Percentiles rank a stretch among this genome's conserved stretches.
These are phyloP conservation scores for Sporisorium iseilematis-ciliati DNA, from an alignment of 1,284 basidiomycete genomes.

Conservation along the genomic window DNA sequence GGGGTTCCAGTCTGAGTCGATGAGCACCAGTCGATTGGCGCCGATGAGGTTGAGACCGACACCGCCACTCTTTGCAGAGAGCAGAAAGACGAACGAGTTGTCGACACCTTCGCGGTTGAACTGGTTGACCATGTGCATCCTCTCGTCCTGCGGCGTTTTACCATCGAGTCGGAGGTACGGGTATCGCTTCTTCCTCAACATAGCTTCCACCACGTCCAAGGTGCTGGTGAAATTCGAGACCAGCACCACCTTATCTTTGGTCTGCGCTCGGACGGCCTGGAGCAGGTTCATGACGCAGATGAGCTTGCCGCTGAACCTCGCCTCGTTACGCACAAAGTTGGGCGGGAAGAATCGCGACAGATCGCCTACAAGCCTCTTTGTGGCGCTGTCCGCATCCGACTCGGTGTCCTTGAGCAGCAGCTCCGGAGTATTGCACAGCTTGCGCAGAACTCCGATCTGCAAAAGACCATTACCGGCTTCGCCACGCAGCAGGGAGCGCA, in stretches of 20 bases:
- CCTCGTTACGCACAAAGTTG: conserved; percentile 47
- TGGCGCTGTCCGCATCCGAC: conserved; percentile 30
- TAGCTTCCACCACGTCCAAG: conserved; percentile 88
- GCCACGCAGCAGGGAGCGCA: conserved; percentile 54
- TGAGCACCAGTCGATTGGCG: conserved; percentile 86
- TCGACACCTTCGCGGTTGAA: conserved; percentile 54
- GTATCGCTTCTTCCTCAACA: conserved; percentile 82
- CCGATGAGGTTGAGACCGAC: conserved; percentile 99
- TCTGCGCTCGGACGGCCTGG: conserved; percentile 75
- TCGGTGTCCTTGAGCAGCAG: conserved; percentile 80
- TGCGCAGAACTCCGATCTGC: conserved; percentile 73
- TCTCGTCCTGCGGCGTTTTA: conserved; percentile 61
- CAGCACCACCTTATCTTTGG: conserved; percentile 76
- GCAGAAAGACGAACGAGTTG: conserved; percentile 81
- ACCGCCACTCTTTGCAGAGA: conserved; percentile 96
- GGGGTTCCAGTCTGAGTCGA: conserved; percentile 97
- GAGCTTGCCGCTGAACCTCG: conserved; percentile 73
- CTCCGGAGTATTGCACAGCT: conserved; percentile 93
- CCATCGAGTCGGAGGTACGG: conserved; percentile 89
- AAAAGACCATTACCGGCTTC: conserved; percentile 56
- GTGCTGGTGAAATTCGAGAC: conserved; percentile 75
- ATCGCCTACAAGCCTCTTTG: conserved; percentile 45
- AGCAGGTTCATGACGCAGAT: conserved; percentile 82
- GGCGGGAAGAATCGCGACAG: conserved; percentile 44
- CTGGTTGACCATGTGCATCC: conserved; percentile 56